Evolutionary conservation across 2,329 filamentous ascomycete genomes (phyloP).

Genomic region (Metarhizium anisopliae): DNA sequence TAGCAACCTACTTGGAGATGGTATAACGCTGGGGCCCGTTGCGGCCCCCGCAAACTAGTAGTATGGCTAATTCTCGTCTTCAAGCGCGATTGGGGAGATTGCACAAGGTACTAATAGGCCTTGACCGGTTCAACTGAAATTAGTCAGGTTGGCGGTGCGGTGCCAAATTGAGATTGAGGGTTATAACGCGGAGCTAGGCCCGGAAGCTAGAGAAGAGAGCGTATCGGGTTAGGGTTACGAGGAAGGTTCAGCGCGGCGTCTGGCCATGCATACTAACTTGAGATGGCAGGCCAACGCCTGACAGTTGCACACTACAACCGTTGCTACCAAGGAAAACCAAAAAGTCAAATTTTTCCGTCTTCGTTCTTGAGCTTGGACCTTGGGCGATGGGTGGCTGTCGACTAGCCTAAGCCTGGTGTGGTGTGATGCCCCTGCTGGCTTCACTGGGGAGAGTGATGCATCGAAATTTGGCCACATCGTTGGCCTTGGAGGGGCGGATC

Average conservation of each 20-base stretch:
- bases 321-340: not conserved
- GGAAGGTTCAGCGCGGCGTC: not conserved
- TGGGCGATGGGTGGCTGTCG: not conserved
- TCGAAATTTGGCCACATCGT: slow-evolving; percentile 1
- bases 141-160: not conserved
- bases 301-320: not conserved
- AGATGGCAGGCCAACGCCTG: not conserved
- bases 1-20: not conserved
- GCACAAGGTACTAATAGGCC: not conserved
- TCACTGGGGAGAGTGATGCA: not conserved
- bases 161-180: not conserved
- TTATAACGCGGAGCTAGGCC: not conserved
- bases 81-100: not conserved
- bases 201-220: no score
- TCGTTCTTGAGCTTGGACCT: not conserved
- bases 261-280: not conserved
- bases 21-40: not conserved
- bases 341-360: not conserved
- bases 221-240: not conserved
- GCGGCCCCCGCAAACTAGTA: not conserved
- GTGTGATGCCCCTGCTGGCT: slow-evolving; percentile 1
- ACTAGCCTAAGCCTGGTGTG: not conserved
- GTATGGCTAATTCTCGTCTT: not conserved
- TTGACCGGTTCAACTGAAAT: not conserved
- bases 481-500: not conserved